These are phyloP conservation scores for Arbutus unedo DNA, from an alignment of 148 eudicot species.

Conservation along the genomic window DNA sequence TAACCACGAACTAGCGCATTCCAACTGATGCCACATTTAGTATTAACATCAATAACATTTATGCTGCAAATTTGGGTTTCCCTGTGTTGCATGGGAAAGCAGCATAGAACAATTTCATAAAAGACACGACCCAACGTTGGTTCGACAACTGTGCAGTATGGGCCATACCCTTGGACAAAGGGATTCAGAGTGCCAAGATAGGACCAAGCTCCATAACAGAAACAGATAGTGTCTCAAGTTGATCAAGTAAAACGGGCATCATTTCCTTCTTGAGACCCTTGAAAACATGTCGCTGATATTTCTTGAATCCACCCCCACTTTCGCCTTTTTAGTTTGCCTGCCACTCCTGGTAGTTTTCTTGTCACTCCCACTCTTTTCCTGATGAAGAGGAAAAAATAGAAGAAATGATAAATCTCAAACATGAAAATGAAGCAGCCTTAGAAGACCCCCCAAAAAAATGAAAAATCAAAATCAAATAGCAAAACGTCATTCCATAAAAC, in stretches of 20 bases:
- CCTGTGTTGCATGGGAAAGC: not conserved
- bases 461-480: not conserved
- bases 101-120: not conserved
- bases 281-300: slow-evolving; percentile 88
- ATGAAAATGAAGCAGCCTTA: not conserved
- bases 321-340: slow-evolving; percentile 70
- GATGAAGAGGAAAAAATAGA: slow-evolving; percentile 1
- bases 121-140: not conserved
- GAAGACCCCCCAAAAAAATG: not conserved
- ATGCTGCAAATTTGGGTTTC: not conserved
- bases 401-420: not conserved
- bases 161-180: not conserved
- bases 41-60: not conserved
- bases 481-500: not conserved
- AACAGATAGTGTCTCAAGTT: too few relatives aligned
- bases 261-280: slow-evolving; percentile 64
- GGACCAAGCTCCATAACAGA: not conserved
- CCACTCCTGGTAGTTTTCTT: slow-evolving; percentile 49
- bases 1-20: not conserved
- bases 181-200: not conserved
- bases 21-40: not conserved
- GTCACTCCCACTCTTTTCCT: slow-evolving; percentile 50
- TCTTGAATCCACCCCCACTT: slow-evolving; percentile 65
- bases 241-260: slow-evolving; percentile 16
- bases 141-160: not conserved